phyloP scores from a whole-genome alignment of 768 basidiomycete species.

The Boletus patriciae region DNA sequence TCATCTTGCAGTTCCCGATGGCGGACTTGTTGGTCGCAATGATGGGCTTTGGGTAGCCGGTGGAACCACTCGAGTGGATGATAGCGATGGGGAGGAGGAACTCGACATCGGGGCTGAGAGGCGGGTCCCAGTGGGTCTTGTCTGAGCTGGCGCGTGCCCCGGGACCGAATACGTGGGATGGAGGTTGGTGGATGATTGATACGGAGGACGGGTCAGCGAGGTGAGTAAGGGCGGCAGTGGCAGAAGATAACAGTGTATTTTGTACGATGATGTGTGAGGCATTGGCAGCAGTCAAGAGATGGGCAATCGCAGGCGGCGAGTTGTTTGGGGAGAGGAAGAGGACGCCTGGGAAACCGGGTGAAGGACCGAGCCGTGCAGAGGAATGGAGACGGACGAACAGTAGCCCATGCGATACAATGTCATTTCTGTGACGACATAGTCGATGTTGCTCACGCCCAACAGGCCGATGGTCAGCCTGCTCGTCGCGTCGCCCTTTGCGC shows the following conservation, averaged over 20 bases:
- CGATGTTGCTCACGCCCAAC: constrained; percentile 29
- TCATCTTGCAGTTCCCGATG: constrained; percentile 36
- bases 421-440: constrained; percentile 28
- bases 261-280: constrained; percentile 26
- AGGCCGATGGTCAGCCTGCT: constrained; percentile 28
- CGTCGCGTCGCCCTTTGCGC: constrained; percentile 23
- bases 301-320: constrained; percentile 46
- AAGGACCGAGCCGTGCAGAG: background rate
- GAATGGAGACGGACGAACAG: constrained; percentile 17
- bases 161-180: constrained; percentile 15
- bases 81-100: constrained; percentile 20
- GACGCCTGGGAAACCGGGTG: constrained; percentile 12
- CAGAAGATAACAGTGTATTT: constrained; percentile 13
- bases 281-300: constrained; percentile 37
- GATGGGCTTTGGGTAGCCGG: constrained; percentile 51
- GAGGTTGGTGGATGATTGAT: constrained; percentile 24
- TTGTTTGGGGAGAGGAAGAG: constrained; percentile 46
- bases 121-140: constrained; percentile 23
- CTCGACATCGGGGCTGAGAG: constrained; percentile 24
- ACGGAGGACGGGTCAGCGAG: constrained; percentile 23
- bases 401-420: constrained; percentile 33
- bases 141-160: constrained; percentile 19
- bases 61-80: constrained; percentile 35
- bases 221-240: constrained; percentile 14
- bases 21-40: constrained; percentile 37